Evolutionary conservation across 257 asterid genomes (phyloP).

Genomic region (Catharanthus roseus): DNA sequence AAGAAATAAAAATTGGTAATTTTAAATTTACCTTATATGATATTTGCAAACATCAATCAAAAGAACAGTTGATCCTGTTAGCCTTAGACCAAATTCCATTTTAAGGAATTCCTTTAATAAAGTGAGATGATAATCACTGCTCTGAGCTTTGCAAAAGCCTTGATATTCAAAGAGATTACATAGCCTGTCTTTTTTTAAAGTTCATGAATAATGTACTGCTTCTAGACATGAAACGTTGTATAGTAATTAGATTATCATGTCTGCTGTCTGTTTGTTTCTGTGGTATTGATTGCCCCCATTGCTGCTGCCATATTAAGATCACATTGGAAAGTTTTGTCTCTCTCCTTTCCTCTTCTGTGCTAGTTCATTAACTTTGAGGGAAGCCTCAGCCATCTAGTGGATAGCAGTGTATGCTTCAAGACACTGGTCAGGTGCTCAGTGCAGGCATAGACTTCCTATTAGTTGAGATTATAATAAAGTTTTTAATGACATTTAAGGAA

Average conservation of each 20-base stretch:
- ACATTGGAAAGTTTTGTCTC: neutral
- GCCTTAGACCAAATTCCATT: neutral
- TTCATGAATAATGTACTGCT: neutral
- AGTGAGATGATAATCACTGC: neutral
- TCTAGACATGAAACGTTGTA: neutral
- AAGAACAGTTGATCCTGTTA: neutral
- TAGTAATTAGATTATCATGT: neutral
- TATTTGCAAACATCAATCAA: neutral
- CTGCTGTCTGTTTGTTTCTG: neutral
- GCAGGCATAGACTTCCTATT: neutral
- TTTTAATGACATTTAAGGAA: neutral
- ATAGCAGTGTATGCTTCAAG: neutral
- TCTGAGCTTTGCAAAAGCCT: neutral
- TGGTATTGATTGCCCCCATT: neutral
- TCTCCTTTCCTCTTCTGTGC: neutral
- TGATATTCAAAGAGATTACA: neutral
- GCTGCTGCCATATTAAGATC: neutral
- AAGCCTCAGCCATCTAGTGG: neutral
- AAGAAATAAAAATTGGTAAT: neutral
- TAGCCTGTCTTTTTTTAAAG: neutral
- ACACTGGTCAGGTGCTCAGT: neutral
- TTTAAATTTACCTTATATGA: neutral
- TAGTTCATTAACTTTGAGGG: neutral
- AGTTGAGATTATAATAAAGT: neutral
- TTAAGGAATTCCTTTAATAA: neutral